These are phyloP conservation scores for Luffa aegyptiaca DNA, from an alignment of 306 rosid species.

Conservation along the genomic window DNA sequence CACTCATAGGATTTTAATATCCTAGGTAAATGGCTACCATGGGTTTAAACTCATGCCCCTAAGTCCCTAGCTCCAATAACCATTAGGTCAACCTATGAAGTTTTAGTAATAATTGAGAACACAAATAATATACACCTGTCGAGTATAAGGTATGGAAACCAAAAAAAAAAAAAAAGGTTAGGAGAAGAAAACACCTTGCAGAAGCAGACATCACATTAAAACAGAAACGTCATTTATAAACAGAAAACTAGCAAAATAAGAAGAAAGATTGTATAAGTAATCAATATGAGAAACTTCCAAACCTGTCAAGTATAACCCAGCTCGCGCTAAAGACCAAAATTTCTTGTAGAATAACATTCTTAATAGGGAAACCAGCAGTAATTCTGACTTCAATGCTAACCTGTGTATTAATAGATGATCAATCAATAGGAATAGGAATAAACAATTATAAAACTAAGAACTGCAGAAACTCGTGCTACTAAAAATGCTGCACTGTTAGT, in stretches of 20 bases:
- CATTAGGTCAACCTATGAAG: too few relatives aligned
- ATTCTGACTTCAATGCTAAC: constrained; percentile 59
- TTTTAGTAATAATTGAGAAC: too few relatives aligned
- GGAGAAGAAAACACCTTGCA: not conserved
- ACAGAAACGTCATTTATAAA: not conserved
- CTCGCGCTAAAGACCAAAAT: constrained; percentile 35
- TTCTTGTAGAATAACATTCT: constrained; percentile 58
- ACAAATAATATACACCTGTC: too few relatives aligned
- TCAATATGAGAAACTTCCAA: not conserved
- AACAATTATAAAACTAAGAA: not conserved
- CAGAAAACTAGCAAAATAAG: not conserved
- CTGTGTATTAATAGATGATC: constrained; percentile 22
- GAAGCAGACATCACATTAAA: not conserved
- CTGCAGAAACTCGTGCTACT: not conserved
- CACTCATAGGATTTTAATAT: too few relatives aligned
- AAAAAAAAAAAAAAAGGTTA: not conserved
- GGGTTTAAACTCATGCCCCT: too few relatives aligned
- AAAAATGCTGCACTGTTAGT: not conserved
- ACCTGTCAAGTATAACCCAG: constrained; percentile 82
- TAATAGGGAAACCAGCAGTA: constrained; percentile 66
- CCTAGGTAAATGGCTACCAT: too few relatives aligned
- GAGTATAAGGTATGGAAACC: not conserved
- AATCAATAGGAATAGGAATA: not conserved
- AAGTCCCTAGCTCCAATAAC: too few relatives aligned
- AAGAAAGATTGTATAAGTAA: not conserved